A percentile compares a stretch with the other conserved stretches of the same genome.
phyloP scores from a whole-genome alignment of 257 asterid genomes.

The Salvia rosmarinus region DNA sequence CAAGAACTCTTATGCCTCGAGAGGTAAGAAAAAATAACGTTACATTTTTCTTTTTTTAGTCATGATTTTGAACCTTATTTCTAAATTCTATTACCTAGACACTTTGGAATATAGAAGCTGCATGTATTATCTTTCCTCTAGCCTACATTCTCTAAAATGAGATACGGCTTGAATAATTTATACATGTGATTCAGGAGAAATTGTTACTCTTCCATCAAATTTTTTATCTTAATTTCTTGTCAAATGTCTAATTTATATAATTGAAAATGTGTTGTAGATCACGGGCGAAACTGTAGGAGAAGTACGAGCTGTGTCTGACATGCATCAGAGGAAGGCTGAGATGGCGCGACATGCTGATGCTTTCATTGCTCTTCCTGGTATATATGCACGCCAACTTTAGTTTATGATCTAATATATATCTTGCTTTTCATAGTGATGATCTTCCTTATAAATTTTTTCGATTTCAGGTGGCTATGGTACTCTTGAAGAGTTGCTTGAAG shows the following conservation, averaged over 20 bases:
- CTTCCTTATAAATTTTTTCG: neutral
- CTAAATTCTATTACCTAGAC: neutral
- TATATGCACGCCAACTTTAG: too few species aligned
- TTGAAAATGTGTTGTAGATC: conserved; percentile 44
- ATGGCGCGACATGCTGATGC: conserved; percentile 98
- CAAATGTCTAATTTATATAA: too few species aligned
- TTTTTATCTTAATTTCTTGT: too few species aligned
- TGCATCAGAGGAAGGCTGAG: conserved; percentile 96
- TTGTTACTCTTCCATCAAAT: too few species aligned
- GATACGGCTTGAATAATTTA: too few species aligned
- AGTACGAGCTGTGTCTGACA: conserved; percentile 80
- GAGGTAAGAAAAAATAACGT: conserved; percentile 55
- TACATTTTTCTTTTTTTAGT: neutral
- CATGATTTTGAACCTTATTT: neutral
- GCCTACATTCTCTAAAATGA: too few species aligned
- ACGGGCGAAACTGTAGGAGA: conserved; percentile 84
- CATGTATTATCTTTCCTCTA: too few species aligned
- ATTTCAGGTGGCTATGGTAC: conserved; percentile 91
- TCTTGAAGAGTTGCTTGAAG: conserved; percentile 97
- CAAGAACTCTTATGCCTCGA: conserved; percentile 88
- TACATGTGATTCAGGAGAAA: too few species aligned
- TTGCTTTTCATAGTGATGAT: too few species aligned
- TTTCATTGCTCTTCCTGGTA: conserved; percentile 96
- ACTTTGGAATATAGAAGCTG: neutral
- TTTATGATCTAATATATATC: too few species aligned